Conservation (phyloP, 2,329 filamentous ascomycete genomes). For the Fonsecaea pugnacius region DNA sequence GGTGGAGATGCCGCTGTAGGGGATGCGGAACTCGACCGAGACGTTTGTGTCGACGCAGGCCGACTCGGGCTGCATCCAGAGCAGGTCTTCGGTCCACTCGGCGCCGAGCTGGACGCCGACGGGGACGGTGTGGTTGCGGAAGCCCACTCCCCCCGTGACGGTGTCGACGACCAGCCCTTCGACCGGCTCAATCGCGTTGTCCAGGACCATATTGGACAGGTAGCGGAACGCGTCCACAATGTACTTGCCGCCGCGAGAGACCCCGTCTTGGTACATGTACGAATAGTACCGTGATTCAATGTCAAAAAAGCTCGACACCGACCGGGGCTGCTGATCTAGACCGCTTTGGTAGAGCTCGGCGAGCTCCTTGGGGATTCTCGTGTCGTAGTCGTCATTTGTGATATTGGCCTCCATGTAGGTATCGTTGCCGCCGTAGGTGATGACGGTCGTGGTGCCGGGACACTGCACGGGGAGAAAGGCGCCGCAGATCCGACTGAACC, state of each 20-base stretch:
- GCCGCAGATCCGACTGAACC: conserved; percentile 44
- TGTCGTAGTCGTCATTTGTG: conserved; percentile 40
- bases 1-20: conserved; percentile 15
- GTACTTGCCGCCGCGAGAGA: conserved; percentile 34
- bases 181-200: conserved; percentile 42
- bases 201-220: conserved; percentile 42
- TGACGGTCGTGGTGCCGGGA: conserved; percentile 37
- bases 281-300: conserved; percentile 46
- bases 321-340: conserved; percentile 35
- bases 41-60: conserved; percentile 48
- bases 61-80: conserved; percentile 54
- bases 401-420: conserved; percentile 30
- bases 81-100: conserved; percentile 54
- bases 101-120: conserved; percentile 49
- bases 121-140: conserved; percentile 53
- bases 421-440: conserved; percentile 37
- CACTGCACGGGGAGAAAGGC: conserved; percentile 31
- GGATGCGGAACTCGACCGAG: conserved; percentile 49
- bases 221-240: conserved; percentile 41
- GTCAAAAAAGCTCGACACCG: conserved; percentile 52
- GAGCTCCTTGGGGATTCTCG: conserved; percentile 43
- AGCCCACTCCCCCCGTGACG: conserved; percentile 49
- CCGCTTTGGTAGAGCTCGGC: conserved; percentile 49
- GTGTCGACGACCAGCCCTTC: conserved; percentile 47
- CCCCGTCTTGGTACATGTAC: conserved; percentile 25